Base-by-base conservation (phyloP, 352 stramenopile species). In the Phytophthora litchii region DNA sequence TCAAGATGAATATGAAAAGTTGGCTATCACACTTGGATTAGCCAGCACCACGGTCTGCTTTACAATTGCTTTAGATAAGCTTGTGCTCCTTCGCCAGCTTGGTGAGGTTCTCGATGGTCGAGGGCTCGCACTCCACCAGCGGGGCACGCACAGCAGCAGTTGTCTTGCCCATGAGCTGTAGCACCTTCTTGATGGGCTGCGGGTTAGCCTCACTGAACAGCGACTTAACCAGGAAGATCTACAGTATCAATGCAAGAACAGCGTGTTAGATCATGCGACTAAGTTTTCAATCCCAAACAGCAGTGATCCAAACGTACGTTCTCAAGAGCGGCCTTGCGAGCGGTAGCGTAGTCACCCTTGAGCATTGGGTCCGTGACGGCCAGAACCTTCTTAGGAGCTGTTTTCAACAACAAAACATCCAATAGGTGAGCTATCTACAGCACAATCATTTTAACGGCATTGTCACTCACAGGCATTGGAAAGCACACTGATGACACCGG, bases 191-290 rank as follows among this genome's bases (percentile, higher is more conserved):
- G 51, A 95, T 73, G n/a, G 90, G 90, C 72, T 97, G 89, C 54
- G 90, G 90, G 73, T 97, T 97, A 41, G 89, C 89, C 54, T 97
- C 89, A 31, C 84, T 87, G 68, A 97, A 97, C 23, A 97, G 86
- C 21, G 83, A 78, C 77, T 97, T 97, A 64, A 97, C 88, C 36
- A 97, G 66, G 60, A 91, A 91, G 69, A 96, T 88, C 87, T 95
- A 53, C 16, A 19, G 3, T 17, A 46, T 2, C 19, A 60, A 44
- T 13, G 27, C n/a, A 25, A 65, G 12, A 27, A 35, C 27, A 32
- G 41, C 35, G 7, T 1, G 36, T 72, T 45, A 69, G 36, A 5
- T 5, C 5, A 27, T 27, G 23, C 23, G 5, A 27, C 23, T 17
- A 38, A 34, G 2, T 9, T 11, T 3, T 12, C 29, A 12, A 34